Conservation (phyloP, 1,284 basidiomycete genomes). For the Ganoderma leucocontextum region DNA sequence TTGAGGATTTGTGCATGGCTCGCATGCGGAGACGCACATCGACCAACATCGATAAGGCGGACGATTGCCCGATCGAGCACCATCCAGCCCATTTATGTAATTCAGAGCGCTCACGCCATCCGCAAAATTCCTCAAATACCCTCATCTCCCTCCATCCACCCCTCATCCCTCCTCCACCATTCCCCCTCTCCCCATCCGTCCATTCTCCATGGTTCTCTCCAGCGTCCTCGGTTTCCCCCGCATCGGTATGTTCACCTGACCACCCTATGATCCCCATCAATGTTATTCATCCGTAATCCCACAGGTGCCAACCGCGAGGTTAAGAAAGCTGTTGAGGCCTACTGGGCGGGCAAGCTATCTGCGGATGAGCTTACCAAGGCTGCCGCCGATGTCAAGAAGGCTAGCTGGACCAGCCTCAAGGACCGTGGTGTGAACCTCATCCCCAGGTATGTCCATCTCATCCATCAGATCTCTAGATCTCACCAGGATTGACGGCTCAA, state of each 20-base stretch:
- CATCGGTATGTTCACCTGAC: conserved; percentile 71
- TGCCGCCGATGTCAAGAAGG: conserved; percentile 90
- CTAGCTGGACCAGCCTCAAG: conserved; percentile 92
- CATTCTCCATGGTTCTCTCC: conserved; percentile 72
- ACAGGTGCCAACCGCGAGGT: conserved; percentile 94
- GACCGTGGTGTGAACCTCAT: conserved; percentile 90
- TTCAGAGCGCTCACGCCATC: conserved; percentile 35
- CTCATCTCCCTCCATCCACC: conserved; percentile 24
- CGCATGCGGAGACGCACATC: neutral
- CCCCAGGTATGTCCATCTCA: conserved; percentile 74
- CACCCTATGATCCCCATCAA: conserved; percentile 8
- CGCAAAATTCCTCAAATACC: conserved; percentile 31
- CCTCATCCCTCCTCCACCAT: conserved; percentile 37
- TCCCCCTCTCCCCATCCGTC: conserved; percentile 32
- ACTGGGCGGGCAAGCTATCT: conserved; percentile 95
- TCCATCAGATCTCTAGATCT: conserved; percentile 20
- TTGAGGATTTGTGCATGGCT: too few species aligned
- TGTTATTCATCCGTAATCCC: conserved; percentile 14
- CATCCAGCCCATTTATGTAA: conserved; percentile 32
- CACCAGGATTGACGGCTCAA: conserved; percentile 22
- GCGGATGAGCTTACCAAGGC: conserved; percentile 91
- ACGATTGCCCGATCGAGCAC: conserved; percentile 28
- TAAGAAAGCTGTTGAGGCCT: conserved; percentile 98
- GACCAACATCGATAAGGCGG: conserved; percentile 27
- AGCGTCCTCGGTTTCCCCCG: conserved; percentile 98